phyloP scores from a whole-genome alignment of 2,329 filamentous ascomycete species.

The Venturia carpophila region DNA sequence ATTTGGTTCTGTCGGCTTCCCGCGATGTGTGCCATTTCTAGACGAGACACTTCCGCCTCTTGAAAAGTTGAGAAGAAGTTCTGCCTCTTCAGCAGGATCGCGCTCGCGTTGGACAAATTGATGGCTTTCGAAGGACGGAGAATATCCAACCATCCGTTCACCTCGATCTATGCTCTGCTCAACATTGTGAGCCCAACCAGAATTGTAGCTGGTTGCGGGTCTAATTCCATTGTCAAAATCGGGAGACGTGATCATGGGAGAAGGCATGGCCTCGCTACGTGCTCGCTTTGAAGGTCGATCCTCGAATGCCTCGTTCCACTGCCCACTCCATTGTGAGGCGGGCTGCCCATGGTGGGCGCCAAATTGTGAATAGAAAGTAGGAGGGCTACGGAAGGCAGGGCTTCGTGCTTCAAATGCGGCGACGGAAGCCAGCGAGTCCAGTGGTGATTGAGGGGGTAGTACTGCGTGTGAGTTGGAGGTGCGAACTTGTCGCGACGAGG shows the following conservation, averaged over 20 bases:
- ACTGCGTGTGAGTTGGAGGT: not conserved
- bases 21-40: not conserved
- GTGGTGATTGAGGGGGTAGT: constrained; percentile 17
- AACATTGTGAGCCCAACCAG: constrained; percentile 31
- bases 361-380: not conserved
- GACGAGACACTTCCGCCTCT: constrained; percentile 14
- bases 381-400: constrained; percentile 14
- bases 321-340: constrained; percentile 23
- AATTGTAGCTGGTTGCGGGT: constrained; percentile 41
- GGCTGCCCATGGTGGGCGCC: constrained; percentile 15
- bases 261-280: constrained; percentile 49
- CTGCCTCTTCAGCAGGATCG: constrained; percentile 15
- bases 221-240: constrained; percentile 22
- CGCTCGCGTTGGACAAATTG: not conserved
- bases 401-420: constrained; percentile 18
- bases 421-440: constrained; percentile 20
- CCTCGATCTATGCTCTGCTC: constrained; percentile 33
- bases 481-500: constrained; percentile 7
- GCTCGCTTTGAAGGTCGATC: constrained; percentile 53
- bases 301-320: constrained; percentile 22
- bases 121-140: not conserved
- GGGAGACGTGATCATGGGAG: constrained; percentile 35
- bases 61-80: constrained; percentile 18
- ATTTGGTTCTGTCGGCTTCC: constrained; percentile 2
- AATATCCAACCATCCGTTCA: constrained; percentile 12